Conservation (phyloP, 495 filamentous ascomycete species). For the Daldinia grandis region DNA sequence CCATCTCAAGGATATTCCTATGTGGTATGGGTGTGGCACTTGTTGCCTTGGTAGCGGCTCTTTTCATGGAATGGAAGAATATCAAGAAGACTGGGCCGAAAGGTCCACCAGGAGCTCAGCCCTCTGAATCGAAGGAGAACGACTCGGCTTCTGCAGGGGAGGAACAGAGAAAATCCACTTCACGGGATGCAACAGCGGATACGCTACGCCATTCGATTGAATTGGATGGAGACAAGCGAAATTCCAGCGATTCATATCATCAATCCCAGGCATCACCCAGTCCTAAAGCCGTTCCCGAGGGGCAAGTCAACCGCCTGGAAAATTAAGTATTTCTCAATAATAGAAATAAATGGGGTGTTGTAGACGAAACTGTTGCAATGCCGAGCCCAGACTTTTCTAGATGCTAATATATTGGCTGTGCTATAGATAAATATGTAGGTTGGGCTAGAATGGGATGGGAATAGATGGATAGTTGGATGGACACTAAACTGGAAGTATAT, state of each 20-base stretch:
- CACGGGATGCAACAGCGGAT: neutral
- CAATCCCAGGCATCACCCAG: neutral
- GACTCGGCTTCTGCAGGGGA: constrained; percentile 4
- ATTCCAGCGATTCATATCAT: constrained; percentile 6
- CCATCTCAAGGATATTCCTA: constrained; percentile 62
- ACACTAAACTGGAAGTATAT: neutral
- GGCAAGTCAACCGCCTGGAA: neutral
- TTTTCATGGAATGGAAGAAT: constrained; percentile 69
- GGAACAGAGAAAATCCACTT: constrained; percentile 2
- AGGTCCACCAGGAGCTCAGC: constrained; percentile 5
- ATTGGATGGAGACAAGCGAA: constrained; percentile 11
- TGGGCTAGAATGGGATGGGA: neutral
- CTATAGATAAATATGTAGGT: neutral
- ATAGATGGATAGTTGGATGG: neutral
- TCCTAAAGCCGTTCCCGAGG: constrained; percentile 4
- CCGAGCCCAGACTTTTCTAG: neutral
- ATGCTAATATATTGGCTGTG: neutral
- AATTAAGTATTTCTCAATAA: neutral
- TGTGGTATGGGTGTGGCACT: constrained; percentile 63
- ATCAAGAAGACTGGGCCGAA: constrained; percentile 56
- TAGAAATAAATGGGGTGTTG: neutral
- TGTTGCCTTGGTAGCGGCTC: constrained; percentile 57
- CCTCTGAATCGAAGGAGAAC: constrained; percentile 4
- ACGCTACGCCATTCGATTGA: constrained; percentile 6
- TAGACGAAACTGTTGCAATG: neutral